Base-by-base conservation (phyloP, 306 rosid genomes). In the Begonia loranthoides region DNA sequence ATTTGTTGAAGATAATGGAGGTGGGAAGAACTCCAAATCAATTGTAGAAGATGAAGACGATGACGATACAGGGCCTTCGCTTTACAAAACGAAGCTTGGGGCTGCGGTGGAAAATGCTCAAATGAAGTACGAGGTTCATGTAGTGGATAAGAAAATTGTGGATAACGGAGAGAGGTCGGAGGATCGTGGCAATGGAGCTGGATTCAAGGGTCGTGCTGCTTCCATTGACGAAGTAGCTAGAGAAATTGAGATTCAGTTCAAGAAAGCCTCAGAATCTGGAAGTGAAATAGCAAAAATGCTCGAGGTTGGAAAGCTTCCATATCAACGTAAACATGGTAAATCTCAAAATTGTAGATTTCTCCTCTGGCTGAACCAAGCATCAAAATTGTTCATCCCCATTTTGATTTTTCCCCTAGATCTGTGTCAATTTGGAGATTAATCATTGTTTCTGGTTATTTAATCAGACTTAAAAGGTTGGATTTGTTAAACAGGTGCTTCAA, bases 181-280 rank as follows among this genome's bases (percentile, higher is more conserved):
- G 55, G 80, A 76, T 9, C 65, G 57, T 3, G 74, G 74, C 40
- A 58, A 57, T 28, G 83, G 63, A 6, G 71, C 72, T 9, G 83
- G 78, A 13, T 75, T 77, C 58, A 64, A 73, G 45, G 73, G 63
- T 45, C 66, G 56, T 21, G 59, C 63, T 11, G 95, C 85, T 15
- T 66, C 84, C 0, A 66, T 74, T 17, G 52, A 75, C 21, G 93
- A 87, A 56, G 87, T 80, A 38, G 94, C 85, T 1, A 71, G 49
- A 56, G 93, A 92, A 69, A 79, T 92, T 59, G 81, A 78, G 82
- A 47, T 57, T 70, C 94, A 73, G 54, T 92, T 92, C 58, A 72
- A 64, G 73, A 70, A 71, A 64, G 99, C 96, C 49, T 92, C 87
- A 0, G 93, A 87, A 55, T 79, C 93, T 0, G 96, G 87, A 46